phyloP scores from a whole-genome alignment of 73 alveolate genomes.

The Urostyla sp. region DNA sequence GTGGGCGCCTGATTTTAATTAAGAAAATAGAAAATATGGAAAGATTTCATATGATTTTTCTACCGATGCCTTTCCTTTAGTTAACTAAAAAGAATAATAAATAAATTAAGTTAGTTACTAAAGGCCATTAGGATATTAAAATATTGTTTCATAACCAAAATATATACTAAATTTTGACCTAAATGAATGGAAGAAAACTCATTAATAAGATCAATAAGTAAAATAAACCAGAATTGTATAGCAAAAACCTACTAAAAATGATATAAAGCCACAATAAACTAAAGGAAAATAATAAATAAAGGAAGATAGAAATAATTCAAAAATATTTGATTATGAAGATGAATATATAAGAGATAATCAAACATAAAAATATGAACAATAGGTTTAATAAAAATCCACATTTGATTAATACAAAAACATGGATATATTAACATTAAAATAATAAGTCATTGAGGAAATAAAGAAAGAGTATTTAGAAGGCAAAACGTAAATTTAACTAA shows the following conservation, averaged over 20 bases:
- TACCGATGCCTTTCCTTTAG: conserved; percentile 22
- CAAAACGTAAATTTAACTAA: neutral
- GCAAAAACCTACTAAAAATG: neutral
- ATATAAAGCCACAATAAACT: neutral
- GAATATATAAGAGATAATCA: neutral
- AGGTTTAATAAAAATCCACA: neutral
- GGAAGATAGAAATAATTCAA: neutral
- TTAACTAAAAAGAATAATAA: conserved; percentile 4
- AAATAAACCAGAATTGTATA: neutral
- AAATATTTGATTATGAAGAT: neutral
- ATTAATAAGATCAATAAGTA: neutral
- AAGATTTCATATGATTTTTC: conserved; percentile 39
- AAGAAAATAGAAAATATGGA: conserved; percentile 9
- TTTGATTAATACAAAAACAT: neutral
- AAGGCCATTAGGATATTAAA: neutral
- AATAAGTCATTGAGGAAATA: conserved; percentile 63
- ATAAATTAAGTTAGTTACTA: neutral
- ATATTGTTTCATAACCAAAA: neutral
- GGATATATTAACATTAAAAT: conserved; percentile 52
- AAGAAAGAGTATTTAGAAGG: conserved; percentile 9
- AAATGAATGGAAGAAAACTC: neutral
- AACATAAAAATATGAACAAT: too few species aligned
- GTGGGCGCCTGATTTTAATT: conserved; percentile 29
- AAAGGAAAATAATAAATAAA: neutral
- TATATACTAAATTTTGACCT: neutral